phyloP scores from a whole-genome alignment of 78 protist species.

The Mantamonas sphyraenae region DNA sequence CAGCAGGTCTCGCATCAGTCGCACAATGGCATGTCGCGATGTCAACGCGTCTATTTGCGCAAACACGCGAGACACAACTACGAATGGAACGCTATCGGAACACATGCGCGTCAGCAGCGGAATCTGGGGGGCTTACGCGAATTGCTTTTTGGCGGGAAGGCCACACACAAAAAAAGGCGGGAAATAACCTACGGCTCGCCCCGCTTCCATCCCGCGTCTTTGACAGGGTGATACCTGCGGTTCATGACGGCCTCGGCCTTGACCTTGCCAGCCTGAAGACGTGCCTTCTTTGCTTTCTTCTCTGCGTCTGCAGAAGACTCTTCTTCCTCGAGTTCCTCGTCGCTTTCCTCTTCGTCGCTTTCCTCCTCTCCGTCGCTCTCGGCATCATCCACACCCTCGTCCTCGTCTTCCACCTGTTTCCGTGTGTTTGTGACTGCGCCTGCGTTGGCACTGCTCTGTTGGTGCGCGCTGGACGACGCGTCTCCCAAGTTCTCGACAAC shows the following conservation, averaged over 20 bases:
- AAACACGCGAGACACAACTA: background rate
- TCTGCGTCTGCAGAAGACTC: slow-evolving; percentile 1
- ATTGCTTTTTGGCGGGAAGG: background rate
- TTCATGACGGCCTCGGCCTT: background rate
- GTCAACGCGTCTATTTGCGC: background rate
- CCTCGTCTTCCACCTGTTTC: background rate
- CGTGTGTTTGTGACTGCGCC: no score
- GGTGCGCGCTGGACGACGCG: no score
- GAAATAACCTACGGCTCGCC: slow-evolving; percentile 34
- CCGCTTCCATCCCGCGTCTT: background rate
- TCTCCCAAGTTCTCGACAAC: no score
- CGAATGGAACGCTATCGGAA: background rate
- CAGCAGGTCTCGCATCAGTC: slow-evolving; percentile 36
- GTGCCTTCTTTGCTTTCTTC: background rate
- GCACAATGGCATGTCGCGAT: slow-evolving; percentile 46
- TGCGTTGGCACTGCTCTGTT: no score
- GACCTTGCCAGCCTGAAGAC: background rate
- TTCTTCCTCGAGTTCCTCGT: no score
- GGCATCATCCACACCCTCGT: background rate
- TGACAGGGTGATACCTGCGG: background rate
- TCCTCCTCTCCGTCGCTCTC: slow-evolving; percentile 1
- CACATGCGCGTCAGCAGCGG: background rate
- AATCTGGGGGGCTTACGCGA: background rate
- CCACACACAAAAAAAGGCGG: background rate
- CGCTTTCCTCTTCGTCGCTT: background rate